Base-by-base conservation (phyloP, 441 rosid genomes). In the Erodium texanum region DNA sequence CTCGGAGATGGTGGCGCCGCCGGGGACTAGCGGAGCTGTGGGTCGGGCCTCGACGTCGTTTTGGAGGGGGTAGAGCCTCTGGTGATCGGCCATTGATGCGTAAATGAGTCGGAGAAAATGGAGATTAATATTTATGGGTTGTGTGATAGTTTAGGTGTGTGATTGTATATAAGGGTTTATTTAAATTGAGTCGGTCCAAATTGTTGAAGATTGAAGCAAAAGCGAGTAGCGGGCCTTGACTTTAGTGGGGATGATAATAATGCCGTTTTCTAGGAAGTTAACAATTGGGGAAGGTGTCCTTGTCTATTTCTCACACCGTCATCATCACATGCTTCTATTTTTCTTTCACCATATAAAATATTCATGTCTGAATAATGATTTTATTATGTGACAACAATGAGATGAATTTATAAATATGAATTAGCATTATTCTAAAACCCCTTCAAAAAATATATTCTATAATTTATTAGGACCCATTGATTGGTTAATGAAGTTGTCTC, bases 51-150 rank as follows among this genome's bases (percentile, higher is more conserved):
- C 96, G 0, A 74, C 76, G 62, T 88, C 93, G 5, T 64, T 65
- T 9, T 27, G 78, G 6, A 81, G 70, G 0, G 98, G 98, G 69
- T 90, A 85, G 70, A 93, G 76, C 74, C 58, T 87, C 64, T 79
- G 88, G 1, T 78, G 89, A 59, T 85, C 89, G 48, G 91, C 84
- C 96, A 89, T 86, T 15, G 68, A 1, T 0, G n/a, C n/a, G n/a
- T n/a, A 4, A 27, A 27, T 27, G 29, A 4, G 4, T 27, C 29
- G 29, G 29, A 27, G 29, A 27, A 27, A 0, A 18, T 6, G 58
- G 62, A 19, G 54, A 7, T 14, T 45, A 7, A 11, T 7, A 10
- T 7, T 45, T 9, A 14, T 11, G n/a, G 9, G 3, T 11, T 2
- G 50, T 43, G 50, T 43, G 54, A 14, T 0, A 14, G 54, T 12